Conservation (phyloP, 371 early-diverging fungal genomes). For the Mortierella sp. region DNA sequence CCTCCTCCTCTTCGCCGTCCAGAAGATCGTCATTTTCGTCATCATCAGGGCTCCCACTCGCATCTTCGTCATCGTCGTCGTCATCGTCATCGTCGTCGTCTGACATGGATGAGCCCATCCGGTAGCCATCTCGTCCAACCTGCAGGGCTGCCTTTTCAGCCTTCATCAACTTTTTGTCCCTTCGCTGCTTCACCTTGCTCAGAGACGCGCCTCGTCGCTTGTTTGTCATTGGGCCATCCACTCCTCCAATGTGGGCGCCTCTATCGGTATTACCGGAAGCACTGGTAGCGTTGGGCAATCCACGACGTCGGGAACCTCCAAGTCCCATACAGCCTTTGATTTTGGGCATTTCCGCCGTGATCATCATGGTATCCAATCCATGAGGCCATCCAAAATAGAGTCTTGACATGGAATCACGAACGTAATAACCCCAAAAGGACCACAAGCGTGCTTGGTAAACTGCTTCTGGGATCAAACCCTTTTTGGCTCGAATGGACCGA, state of each 20-base stretch:
- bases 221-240: slow-evolving; percentile 11
- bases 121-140: slow-evolving; percentile 11
- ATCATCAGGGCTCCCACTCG: background rate
- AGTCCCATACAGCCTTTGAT: slow-evolving; percentile 36
- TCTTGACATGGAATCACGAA: slow-evolving; percentile 34
- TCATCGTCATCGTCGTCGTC: slow-evolving; percentile 37
- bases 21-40: slow-evolving; percentile 15
- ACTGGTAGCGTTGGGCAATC: background rate
- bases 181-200: slow-evolving; percentile 4
- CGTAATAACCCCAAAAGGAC: slow-evolving; percentile 38
- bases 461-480: slow-evolving; percentile 35
- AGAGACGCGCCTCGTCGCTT: slow-evolving; percentile 26
- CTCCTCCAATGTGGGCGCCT: slow-evolving; percentile 2
- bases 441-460: slow-evolving; percentile 42
- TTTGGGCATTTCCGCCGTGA: slow-evolving; percentile 31
- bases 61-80: slow-evolving; percentile 21
- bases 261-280: background rate
- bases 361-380: slow-evolving; percentile 20
- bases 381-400: slow-evolving; percentile 49
- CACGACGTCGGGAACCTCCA: slow-evolving; percentile 11
- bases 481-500: slow-evolving; percentile 16
- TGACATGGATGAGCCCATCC: slow-evolving; percentile 1
- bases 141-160: slow-evolving; percentile 6
- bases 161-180: slow-evolving; percentile 25
- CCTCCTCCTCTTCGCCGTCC: slow-evolving; percentile 4